Percentiles rank a stretch among this genome's conserved stretches.
phyloP scores from a whole-genome alignment of 2,329 filamentous ascomycete species.

The Tothia fuscella region DNA sequence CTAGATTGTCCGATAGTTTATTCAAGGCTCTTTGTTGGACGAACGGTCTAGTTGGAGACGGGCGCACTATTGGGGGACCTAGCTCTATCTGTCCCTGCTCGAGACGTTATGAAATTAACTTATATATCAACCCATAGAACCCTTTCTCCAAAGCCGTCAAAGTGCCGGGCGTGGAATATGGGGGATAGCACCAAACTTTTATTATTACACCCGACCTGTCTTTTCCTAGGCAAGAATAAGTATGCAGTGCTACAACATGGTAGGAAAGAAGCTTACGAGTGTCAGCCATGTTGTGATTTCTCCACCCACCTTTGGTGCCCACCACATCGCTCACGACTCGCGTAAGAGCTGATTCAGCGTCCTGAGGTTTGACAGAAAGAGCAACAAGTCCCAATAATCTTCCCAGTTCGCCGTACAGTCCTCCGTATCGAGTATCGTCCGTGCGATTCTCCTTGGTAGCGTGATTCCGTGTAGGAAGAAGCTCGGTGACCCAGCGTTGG shows the following conservation, averaged over 20 bases:
- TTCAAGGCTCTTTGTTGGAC: too few relatives aligned
- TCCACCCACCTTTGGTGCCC: constrained; percentile 6
- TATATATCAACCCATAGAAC: constrained; percentile 10
- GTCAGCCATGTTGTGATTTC: constrained; percentile 3
- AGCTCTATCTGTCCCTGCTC: too few relatives aligned
- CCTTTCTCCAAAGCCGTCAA: constrained; percentile 6
- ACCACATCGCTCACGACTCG: constrained; percentile 1
- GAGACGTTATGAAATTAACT: too few relatives aligned
- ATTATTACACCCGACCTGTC: constrained; percentile 8
- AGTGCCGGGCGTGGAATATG: constrained; percentile 4
- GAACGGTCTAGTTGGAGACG: too few relatives aligned
- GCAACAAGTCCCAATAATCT: constrained; percentile 10
- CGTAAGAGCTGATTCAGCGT: neutral
- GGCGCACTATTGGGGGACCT: too few relatives aligned
- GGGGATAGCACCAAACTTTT: constrained; percentile 9
- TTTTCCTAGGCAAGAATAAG: neutral
- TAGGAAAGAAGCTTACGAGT: neutral
- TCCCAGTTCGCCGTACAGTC: constrained; percentile 8
- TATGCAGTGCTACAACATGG: too few relatives aligned
- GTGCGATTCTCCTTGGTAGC: constrained; percentile 1
- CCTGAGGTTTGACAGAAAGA: constrained; percentile 1
- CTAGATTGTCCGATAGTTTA: too few relatives aligned
- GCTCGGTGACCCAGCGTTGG: constrained; percentile 9
- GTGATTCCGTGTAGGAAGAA: constrained; percentile 6
- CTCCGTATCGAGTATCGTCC: constrained; percentile 7